phyloP scores from a whole-genome alignment of 768 basidiomycete species.

The Pulveroboletus sp. region DNA sequence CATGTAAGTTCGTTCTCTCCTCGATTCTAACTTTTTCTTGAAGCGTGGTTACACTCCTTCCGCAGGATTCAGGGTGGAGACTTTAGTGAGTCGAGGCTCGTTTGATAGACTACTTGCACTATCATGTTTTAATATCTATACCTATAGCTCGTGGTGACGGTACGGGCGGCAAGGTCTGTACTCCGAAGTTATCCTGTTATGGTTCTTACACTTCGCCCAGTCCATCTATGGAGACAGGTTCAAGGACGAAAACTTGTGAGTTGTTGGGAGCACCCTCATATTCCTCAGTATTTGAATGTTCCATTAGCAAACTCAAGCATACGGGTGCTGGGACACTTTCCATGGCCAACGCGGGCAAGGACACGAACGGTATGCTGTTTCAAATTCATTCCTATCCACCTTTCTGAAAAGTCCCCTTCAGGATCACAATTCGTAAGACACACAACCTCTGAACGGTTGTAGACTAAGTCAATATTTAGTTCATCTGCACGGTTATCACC shows the following conservation, averaged over 20 bases:
- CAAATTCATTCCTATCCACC: background rate
- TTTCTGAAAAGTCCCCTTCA: slow-evolving; percentile 24
- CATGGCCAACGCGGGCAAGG: slow-evolving; percentile 92
- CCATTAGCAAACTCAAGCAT: slow-evolving; percentile 87
- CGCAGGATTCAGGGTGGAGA: slow-evolving; percentile 95
- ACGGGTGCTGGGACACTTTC: slow-evolving; percentile 82
- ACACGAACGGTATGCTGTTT: slow-evolving; percentile 73
- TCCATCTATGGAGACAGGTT: slow-evolving; percentile 91
- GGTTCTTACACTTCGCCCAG: slow-evolving; percentile 31
- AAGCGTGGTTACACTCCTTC: background rate
- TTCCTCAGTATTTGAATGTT: background rate
- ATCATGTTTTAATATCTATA: slow-evolving; percentile 7
- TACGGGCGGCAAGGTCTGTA: slow-evolving; percentile 79
- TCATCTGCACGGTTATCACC: slow-evolving; percentile 86
- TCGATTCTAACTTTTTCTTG: background rate
- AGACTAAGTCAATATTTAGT: slow-evolving; percentile 43
- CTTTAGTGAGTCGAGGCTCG: slow-evolving; percentile 64
- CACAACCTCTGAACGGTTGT: background rate
- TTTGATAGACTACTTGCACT: slow-evolving; percentile 13
- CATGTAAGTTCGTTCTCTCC: slow-evolving; percentile 61
- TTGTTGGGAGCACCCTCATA: background rate
- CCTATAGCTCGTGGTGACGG: slow-evolving; percentile 73
- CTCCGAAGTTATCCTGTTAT: background rate
- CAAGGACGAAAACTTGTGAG: slow-evolving; percentile 94
- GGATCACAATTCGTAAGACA: slow-evolving; percentile 81